Evolutionary conservation across 768 basidiomycete species (phyloP).

Genomic region (Rhodotorula babjevae): DNA sequence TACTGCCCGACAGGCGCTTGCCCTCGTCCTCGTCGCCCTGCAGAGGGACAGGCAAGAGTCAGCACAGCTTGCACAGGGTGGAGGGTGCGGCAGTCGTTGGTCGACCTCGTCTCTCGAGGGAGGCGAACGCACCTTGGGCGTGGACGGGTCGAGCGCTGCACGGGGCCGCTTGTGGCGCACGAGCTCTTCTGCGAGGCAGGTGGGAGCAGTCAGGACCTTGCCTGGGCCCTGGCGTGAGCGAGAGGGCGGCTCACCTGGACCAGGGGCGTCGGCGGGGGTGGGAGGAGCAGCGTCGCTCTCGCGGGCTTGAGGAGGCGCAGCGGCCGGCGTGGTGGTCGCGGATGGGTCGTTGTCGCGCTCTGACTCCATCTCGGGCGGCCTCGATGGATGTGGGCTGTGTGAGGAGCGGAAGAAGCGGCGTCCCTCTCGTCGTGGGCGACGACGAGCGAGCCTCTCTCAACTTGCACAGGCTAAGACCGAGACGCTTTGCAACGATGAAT

Average conservation of each 20-base stretch:
- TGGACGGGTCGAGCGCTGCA: constrained; percentile 23
- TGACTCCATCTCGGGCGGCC: background rate
- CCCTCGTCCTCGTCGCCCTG: constrained; percentile 30
- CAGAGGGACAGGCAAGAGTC: too few species aligned
- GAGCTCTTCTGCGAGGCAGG: background rate
- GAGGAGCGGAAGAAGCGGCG: background rate
- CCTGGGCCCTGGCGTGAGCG: background rate
- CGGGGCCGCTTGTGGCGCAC: constrained; percentile 15
- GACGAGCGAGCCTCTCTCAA: too few species aligned
- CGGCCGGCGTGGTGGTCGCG: background rate
- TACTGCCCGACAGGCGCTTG: constrained; percentile 9
- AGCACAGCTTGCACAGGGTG: background rate
- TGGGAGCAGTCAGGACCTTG: background rate
- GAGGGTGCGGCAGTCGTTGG: too few species aligned
- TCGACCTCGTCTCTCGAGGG: background rate
- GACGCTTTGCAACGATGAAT: too few species aligned
- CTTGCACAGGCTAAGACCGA: too few species aligned
- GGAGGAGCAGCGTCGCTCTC: background rate
- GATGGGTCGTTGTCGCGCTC: background rate
- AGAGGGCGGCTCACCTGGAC: background rate
- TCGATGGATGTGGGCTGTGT: too few species aligned
- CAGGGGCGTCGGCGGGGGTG: background rate
- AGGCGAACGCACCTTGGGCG: constrained; percentile 5
- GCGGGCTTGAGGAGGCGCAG: background rate
- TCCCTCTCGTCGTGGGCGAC: background rate